Evolutionary conservation across 164 flowering plant species (phyloP).

Genomic region (grape (Vitis vinifera)): DNA sequence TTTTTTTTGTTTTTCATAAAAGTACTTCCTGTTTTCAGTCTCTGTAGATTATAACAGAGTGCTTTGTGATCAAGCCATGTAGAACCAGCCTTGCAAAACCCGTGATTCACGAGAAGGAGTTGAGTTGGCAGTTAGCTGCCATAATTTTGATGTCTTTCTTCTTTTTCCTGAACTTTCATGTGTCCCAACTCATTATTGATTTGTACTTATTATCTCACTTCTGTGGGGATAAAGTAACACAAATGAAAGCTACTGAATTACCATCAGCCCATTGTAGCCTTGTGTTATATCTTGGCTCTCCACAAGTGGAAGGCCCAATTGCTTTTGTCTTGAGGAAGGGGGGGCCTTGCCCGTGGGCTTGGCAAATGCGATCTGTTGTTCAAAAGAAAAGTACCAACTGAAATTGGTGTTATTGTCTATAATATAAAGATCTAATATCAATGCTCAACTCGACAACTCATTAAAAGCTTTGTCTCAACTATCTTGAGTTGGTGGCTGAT

Average conservation of each 20-base stretch:
- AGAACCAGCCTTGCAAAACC: slow-evolving; percentile 15
- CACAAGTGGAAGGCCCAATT: neutral
- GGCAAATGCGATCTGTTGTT: too few relatives aligned
- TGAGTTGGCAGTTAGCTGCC: slow-evolving; percentile 23
- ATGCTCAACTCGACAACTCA: too few relatives aligned
- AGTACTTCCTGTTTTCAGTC: neutral
- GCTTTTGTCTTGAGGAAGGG: too few relatives aligned
- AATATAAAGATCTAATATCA: too few relatives aligned
- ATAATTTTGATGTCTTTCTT: slow-evolving; percentile 9
- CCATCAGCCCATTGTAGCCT: neutral
- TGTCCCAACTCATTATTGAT: slow-evolving; percentile 7
- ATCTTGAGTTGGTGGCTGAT: too few relatives aligned
- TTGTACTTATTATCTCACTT: neutral
- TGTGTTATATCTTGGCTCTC: neutral
- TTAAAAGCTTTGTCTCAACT: too few relatives aligned
- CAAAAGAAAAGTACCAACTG: too few relatives aligned
- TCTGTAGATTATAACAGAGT: neutral
- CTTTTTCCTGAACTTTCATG: slow-evolving; percentile 17
- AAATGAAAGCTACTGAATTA: slow-evolving; percentile 7
- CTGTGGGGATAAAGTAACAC: neutral
- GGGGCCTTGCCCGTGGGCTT: too few relatives aligned
- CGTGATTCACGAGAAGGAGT: slow-evolving; percentile 31
- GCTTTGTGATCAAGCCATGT: slow-evolving; percentile 1
- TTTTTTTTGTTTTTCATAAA: neutral
- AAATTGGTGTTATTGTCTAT: too few relatives aligned